These are phyloP conservation scores for Diaporthe vexans DNA, from an alignment of 2,329 filamentous ascomycete genomes.

Conservation along the genomic window DNA sequence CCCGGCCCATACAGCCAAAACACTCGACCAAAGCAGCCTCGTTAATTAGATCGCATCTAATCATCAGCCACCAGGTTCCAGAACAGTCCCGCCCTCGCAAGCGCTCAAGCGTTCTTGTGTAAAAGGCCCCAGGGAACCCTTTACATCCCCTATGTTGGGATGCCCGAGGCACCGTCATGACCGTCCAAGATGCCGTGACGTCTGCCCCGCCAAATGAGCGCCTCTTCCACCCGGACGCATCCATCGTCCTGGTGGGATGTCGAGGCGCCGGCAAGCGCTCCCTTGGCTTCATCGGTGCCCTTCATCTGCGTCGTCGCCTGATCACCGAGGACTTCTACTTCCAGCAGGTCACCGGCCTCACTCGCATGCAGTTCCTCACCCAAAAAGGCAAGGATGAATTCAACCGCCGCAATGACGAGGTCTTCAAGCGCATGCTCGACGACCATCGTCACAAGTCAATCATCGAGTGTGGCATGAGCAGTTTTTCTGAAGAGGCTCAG, in stretches of 20 bases:
- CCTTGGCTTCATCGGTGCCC: slow-evolving; percentile 79
- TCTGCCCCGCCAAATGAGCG: slow-evolving; percentile 54
- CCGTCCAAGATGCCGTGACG: slow-evolving; percentile 43
- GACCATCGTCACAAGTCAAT: slow-evolving; percentile 72
- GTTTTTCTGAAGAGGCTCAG: slow-evolving; percentile 72
- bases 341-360: slow-evolving; percentile 73
- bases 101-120: not conserved
- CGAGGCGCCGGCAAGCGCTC: slow-evolving; percentile 80
- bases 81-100: not conserved
- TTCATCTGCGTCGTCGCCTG: slow-evolving; percentile 74
- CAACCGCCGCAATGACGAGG: slow-evolving; percentile 71
- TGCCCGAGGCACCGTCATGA: slow-evolving; percentile 47
- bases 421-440: slow-evolving; percentile 73
- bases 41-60: not conserved
- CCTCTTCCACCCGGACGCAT: slow-evolving; percentile 71
- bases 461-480: slow-evolving; percentile 77
- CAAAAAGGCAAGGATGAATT: slow-evolving; percentile 73
- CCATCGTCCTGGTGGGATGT: slow-evolving; percentile 79
- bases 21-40: not conserved
- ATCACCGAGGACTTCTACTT: slow-evolving; percentile 79
- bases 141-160: slow-evolving; percentile 26
- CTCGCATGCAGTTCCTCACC: slow-evolving; percentile 71
- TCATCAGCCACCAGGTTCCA: not conserved
- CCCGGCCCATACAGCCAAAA: not conserved
- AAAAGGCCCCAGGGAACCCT: not conserved